A percentile compares a stretch with the other conserved stretches of the same genome.
These are phyloP conservation scores for Jacaranda mimosifolia DNA, from an alignment of 257 asterid species.

Conservation along the genomic window DNA sequence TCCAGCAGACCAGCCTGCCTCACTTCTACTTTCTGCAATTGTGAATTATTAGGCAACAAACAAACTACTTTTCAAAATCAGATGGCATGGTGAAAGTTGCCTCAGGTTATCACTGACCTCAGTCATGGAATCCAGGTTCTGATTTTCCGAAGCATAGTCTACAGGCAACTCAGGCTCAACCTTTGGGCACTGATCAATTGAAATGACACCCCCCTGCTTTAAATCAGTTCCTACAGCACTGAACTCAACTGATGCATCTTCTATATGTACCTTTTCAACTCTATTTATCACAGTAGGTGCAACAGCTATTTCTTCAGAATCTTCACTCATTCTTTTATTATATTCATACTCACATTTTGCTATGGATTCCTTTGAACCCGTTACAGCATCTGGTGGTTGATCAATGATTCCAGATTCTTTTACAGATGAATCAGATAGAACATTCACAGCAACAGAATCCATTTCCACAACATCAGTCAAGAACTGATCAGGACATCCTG, in stretches of 20 bases:
- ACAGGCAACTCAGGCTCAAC: slow-evolving; percentile 39
- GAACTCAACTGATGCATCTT: slow-evolving; percentile 32
- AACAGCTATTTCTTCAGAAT: slow-evolving; percentile 21
- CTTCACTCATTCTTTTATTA: slow-evolving; percentile 31
- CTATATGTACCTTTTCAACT: slow-evolving; percentile 38
- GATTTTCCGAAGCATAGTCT: slow-evolving; percentile 40
- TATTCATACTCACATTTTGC: slow-evolving; percentile 14
- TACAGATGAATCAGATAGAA: slow-evolving; percentile 28
- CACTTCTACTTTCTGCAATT: slow-evolving; percentile 43
- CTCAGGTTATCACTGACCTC: slow-evolving; percentile 48
- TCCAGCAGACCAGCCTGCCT: slow-evolving; percentile 32
- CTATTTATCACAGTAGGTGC: slow-evolving; percentile 35
- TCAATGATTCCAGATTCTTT: slow-evolving; percentile 36
- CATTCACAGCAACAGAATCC: slow-evolving; percentile 43
- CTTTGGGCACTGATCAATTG: slow-evolving; percentile 21
- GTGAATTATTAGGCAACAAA: slow-evolving; percentile 26
- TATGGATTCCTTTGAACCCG: slow-evolving; percentile 37
- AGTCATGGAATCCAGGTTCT: slow-evolving; percentile 34
- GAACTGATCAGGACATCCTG: slow-evolving; percentile 47
- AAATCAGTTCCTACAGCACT: slow-evolving; percentile 33
- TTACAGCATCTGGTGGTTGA: slow-evolving; percentile 39
- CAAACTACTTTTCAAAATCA: slow-evolving; percentile 24
- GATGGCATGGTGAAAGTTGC: slow-evolving; percentile 7
- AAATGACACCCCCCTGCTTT: slow-evolving; percentile 24
- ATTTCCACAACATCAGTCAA: slow-evolving; percentile 40